Base-by-base conservation (phyloP, 305 asterid species). In the Solanum aculeatissimum region DNA sequence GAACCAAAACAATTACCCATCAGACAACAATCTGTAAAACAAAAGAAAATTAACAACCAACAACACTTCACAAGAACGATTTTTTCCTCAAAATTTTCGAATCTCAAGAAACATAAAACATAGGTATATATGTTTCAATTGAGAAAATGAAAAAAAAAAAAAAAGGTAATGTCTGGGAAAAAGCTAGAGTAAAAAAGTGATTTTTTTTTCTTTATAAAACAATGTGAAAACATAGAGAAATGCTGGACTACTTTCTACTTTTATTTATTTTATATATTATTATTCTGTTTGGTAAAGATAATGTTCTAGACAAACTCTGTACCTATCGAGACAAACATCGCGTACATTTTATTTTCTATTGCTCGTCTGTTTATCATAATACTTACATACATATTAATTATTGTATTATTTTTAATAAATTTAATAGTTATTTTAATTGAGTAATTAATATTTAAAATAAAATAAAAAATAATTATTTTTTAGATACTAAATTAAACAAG, bases 1-100 rank as follows among this genome's bases (percentile, higher is more conserved):
- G 88, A 80, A 86, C 49, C 79, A 2, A 88, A 81, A 45, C 88
- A 88, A 13, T 88, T 88, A 35, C 90, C 87, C 88, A 88, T 88
- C 81, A 57, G 66, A 86, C 69, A 62, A 62, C 69, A 62, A 62
- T 58, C 51, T 69, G 49, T 38, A 35, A 38, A 10, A 66, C 65
- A 32, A 29, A 35, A 68, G 1, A 66, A 66, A 15, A 32, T 16
- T n/a, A 21, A 69, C 18, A 38, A 2, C 23, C 14, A 65, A 27
- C 16, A 65, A 8, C 23, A 29, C 45, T 66, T 66, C 16, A 68
- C 77, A 69, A 69, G 25, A 35, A 35, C 0, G 4, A 18, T 1
- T 35, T 1, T 68, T 38, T 69, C 29, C 66, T 69, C 19, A 40
- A 21, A 69, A 38, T 69, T 69, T 0, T 5, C 2, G 4, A 69